Base-by-base conservation (phyloP, 2,329 filamentous ascomycete genomes). In the Penicillium sp. region DNA sequence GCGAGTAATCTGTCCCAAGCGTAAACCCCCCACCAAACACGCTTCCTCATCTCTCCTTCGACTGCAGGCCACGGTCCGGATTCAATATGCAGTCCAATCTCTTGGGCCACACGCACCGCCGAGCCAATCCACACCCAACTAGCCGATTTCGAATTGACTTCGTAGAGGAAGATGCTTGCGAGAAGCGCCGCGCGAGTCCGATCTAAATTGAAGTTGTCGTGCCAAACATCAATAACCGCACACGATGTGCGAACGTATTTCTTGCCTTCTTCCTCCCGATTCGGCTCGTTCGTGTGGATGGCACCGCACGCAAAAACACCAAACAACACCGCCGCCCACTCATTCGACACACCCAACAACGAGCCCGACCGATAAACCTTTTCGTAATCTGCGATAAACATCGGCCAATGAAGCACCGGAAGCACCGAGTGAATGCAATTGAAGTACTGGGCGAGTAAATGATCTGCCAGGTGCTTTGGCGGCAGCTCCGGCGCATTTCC, bases 11-110 rank as follows among this genome's bases (percentile, higher is more conserved):
- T 87, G 36, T 99, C 94, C 76, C 92, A 85, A 41, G 91, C 84
- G 73, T 97, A 97, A 53, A 96, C 84, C 13, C 90, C 85, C 91
- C 94, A 99, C 93, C 93, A 99, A 2, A 94, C 84, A 51, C 92
- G 82, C 57, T 89, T 85, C 51, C 92, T 85, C 84, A 93, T 91
- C 72, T 97, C 93, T 10, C 84, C 84, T 65, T 96, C 91, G 13
- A 96, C 78, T 1, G 85, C 80, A 2, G 88, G 82, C 81, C 87
- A 91, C 0, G 86, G 81, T 0, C 87, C 87, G 1, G 84, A 83
- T 64, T 96, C 90, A 7, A 83, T 78, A 65, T 97, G 87, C 9
- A 97, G 78, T 0, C 90, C 90, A 42, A 97, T 79, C 61, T 94
- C 89, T 69, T 97, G 93, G 0, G 88, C 89, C 48, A 89, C 86